Evolutionary conservation across 352 stramenopile species (phyloP).

Genomic region (Phytopythium kandeliae): DNA sequence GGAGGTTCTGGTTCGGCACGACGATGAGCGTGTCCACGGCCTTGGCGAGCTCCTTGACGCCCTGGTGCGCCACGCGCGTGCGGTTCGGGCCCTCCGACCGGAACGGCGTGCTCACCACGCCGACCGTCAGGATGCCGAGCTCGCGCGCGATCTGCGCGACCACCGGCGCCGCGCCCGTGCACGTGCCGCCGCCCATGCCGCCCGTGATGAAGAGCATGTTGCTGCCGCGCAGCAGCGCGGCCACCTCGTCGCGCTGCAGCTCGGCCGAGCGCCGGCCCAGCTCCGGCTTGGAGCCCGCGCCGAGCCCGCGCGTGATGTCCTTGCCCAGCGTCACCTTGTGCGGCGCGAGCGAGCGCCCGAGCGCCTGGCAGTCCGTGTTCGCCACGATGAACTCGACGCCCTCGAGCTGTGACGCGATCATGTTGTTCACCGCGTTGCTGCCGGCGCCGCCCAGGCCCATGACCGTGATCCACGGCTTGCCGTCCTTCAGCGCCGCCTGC

Average conservation of each 20-base stretch:
- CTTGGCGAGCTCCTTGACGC: conserved; percentile 89
- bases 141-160: conserved; percentile 92
- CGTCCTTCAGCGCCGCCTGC: conserved; percentile 64
- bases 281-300: conserved; percentile 75
- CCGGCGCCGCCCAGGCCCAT: conserved; percentile 79
- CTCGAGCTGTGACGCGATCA: conserved; percentile 85
- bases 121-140: conserved; percentile 92
- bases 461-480: conserved; percentile 82
- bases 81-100: conserved; percentile 93
- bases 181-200: conserved; percentile 93
- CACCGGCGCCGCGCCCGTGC: conserved; percentile 89
- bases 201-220: conserved; percentile 97
- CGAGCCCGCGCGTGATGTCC: conserved; percentile 80
- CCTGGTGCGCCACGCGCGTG: conserved; percentile 90
- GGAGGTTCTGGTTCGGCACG: conserved; percentile 95
- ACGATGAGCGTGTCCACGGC: conserved; percentile 96
- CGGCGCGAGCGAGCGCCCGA: conserved; percentile 68
- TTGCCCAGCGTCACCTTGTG: conserved; percentile 83
- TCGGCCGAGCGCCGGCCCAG: conserved; percentile 79
- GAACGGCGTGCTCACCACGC: conserved; percentile 96
- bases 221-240: conserved; percentile 83
- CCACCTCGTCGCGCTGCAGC: conserved; percentile 88
- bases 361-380: conserved; percentile 94
- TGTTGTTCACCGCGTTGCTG: conserved; percentile 88
- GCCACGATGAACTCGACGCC: conserved; percentile 94